Base-by-base conservation (phyloP, 2,329 filamentous ascomycete species). In the Fusarium sp. region DNA sequence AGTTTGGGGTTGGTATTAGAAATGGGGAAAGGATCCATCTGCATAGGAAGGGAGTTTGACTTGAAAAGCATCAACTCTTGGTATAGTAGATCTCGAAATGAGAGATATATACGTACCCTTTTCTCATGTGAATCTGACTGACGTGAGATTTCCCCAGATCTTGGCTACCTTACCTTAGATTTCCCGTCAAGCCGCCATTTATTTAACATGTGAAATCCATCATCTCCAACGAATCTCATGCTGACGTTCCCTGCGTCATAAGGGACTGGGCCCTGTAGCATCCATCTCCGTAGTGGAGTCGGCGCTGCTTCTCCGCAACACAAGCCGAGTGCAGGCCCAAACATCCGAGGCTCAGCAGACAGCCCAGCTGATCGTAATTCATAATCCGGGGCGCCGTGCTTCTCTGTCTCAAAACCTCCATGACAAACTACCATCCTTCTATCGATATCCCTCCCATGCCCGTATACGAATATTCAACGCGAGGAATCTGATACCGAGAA, bases 131-230 rank as follows among this genome's bases (percentile, higher is more conserved):
- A 56, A 58, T 57, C 32, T 54, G 22, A 33, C 47, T 47, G 22
- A 47, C n/a, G 52, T 59, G 48, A 53, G 51, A 66, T 63, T 63
- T 70, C 66, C 62, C 66, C 66, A 68, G 66, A 59, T 68, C 62
- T 68, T 62, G 51, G 51, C 66, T 55, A 24, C 24, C 24, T 24
- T 55, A 24, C 7, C 22, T 7, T 24, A 47, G 30, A 44, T 30
- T 54, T 58, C 32, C 45, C 30, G 24, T 54, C 59, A n/a, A 67
- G 35, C 47, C 61, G 56, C 22, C 10, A 62, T 65, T 70, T 70
- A 62, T 65, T 70, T 70, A 49, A 67, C 67, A 70, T 70, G 67
- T 68, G 53, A 70, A 60, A 70, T 54, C 22, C 28, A 30, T 30
- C 32, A 14, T 41, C 49, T 45, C 56, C 65, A 68, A 65, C 9